phyloP scores from a whole-genome alignment of 805 yeast genomes.

The Pichia kluyveri region DNA sequence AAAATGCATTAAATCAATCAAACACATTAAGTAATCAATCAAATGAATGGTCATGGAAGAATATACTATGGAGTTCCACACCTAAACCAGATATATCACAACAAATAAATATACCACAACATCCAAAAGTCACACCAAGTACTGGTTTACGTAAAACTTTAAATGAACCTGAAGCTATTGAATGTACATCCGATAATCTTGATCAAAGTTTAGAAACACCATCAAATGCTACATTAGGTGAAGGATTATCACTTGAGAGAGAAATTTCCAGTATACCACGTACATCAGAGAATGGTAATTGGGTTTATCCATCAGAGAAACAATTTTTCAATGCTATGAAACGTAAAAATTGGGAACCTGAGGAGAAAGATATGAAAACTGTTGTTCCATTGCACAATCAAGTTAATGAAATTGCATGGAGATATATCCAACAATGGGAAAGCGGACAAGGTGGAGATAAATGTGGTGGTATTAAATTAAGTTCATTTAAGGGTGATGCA shows the following conservation, averaged over 20 bases:
- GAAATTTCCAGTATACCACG: constrained; percentile 79
- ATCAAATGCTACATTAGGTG: constrained; percentile 20
- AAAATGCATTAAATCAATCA: constrained; percentile 6
- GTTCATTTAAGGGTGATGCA: constrained; percentile 85
- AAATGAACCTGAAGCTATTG: constrained; percentile 29
- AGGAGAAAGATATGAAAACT: constrained; percentile 73
- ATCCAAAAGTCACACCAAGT: neutral
- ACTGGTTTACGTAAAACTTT: constrained; percentile 2
- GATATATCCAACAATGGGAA: constrained; percentile 79
- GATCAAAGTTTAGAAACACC: constrained; percentile 23
- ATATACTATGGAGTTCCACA: constrained; percentile 16
- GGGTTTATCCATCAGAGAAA: constrained; percentile 94
- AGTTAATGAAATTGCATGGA: constrained; percentile 92
- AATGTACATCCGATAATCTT: constrained; percentile 39
- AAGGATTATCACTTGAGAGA: constrained; percentile 57
- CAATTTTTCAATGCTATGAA: constrained; percentile 93
- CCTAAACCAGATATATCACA: neutral
- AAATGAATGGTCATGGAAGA: constrained; percentile 9
- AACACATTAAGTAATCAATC: neutral
- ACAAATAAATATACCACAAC: no score
- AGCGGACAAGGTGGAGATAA: constrained; percentile 40
- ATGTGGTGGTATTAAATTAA: constrained; percentile 81
- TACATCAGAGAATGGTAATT: constrained; percentile 55
- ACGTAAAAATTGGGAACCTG: constrained; percentile 82
- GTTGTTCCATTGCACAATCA: constrained; percentile 92